Conservation (phyloP, 345 rosid genomes). For the Eucalyptus urophylla region DNA sequence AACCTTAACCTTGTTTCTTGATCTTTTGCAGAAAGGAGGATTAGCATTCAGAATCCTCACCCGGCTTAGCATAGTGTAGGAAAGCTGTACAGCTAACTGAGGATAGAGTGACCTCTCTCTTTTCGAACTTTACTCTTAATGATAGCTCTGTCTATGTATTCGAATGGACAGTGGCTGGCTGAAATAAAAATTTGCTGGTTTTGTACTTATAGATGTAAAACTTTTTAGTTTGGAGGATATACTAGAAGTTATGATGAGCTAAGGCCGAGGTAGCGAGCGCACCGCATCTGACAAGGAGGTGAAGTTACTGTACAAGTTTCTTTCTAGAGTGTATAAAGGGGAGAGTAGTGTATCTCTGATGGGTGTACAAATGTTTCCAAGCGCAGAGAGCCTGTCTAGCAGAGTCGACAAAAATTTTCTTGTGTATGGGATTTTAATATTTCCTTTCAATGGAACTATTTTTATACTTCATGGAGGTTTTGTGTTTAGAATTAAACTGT, state of each 20-base stretch:
- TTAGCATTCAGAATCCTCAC: constrained; percentile 39
- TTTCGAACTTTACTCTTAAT: neutral
- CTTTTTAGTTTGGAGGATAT: neutral
- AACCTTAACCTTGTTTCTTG: neutral
- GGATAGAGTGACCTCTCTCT: constrained; percentile 11
- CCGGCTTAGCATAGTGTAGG: constrained; percentile 13
- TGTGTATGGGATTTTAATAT: constrained; percentile 5
- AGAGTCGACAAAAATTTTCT: constrained; percentile 7
- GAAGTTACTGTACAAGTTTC: constrained; percentile 17
- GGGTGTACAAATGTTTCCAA: constrained; percentile 28
- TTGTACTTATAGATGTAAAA: constrained; percentile 37
- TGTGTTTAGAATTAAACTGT: neutral
- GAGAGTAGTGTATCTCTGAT: constrained; percentile 9
- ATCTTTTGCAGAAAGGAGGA: constrained; percentile 46
- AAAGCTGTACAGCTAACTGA: constrained; percentile 59
- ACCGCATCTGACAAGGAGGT: neutral
- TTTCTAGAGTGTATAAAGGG: constrained; percentile 20
- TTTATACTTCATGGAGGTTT: neutral
- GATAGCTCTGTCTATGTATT: neutral
- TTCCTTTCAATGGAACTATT: neutral
- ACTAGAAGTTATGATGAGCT: constrained; percentile 7
- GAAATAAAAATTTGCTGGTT: constrained; percentile 18
- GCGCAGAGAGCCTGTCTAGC: constrained; percentile 9
- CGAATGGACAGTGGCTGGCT: constrained; percentile 17
- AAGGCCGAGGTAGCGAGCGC: neutral